Evolutionary conservation across 2,329 filamentous ascomycete species (phyloP).

Genomic region (Aspergillus ochraceoroseus): DNA sequence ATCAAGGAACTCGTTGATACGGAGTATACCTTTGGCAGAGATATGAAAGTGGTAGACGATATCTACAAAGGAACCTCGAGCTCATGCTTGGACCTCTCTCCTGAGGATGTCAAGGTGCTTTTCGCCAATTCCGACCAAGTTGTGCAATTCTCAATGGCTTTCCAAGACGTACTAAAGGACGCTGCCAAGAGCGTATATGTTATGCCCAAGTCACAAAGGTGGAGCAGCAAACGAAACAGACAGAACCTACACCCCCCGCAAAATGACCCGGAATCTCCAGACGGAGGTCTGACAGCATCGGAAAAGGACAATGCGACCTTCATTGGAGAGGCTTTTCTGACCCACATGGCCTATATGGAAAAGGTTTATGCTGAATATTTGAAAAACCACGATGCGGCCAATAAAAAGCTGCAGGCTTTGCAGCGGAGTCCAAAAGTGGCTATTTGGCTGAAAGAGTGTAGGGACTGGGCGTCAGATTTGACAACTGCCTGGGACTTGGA

Average conservation of each 20-base stretch:
- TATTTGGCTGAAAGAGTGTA: slow-evolving; percentile 89
- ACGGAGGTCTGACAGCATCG: slow-evolving; percentile 41
- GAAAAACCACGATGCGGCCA: slow-evolving; percentile 61
- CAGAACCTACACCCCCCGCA: slow-evolving; percentile 36
- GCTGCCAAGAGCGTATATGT: slow-evolving; percentile 75
- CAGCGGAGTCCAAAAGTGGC: slow-evolving; percentile 55
- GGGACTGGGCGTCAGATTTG: slow-evolving; percentile 83
- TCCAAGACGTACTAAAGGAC: slow-evolving; percentile 74
- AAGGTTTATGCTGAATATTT: slow-evolving; percentile 61
- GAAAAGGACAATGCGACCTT: slow-evolving; percentile 57
- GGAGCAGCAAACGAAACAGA: slow-evolving; percentile 49
- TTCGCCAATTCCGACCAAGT: slow-evolving; percentile 93
- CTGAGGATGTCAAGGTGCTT: slow-evolving; percentile 79
- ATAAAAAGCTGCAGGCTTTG: slow-evolving; percentile 52
- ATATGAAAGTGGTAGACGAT: slow-evolving; percentile 96
- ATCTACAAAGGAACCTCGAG: slow-evolving; percentile 94
- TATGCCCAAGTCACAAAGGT: slow-evolving; percentile 54
- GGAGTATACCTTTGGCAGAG: slow-evolving; percentile 81
- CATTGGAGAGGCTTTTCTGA: slow-evolving; percentile 56
- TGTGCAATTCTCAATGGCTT: slow-evolving; percentile 74
- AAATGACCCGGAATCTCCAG: slow-evolving; percentile 27
- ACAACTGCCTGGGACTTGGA: slow-evolving; percentile 93
- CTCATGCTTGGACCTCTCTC: slow-evolving; percentile 70
- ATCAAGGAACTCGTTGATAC: slow-evolving; percentile 92
- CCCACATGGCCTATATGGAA: slow-evolving; percentile 56